Evolutionary conservation across 768 basidiomycete genomes (phyloP).

Genomic region (Auricularia sp.): DNA sequence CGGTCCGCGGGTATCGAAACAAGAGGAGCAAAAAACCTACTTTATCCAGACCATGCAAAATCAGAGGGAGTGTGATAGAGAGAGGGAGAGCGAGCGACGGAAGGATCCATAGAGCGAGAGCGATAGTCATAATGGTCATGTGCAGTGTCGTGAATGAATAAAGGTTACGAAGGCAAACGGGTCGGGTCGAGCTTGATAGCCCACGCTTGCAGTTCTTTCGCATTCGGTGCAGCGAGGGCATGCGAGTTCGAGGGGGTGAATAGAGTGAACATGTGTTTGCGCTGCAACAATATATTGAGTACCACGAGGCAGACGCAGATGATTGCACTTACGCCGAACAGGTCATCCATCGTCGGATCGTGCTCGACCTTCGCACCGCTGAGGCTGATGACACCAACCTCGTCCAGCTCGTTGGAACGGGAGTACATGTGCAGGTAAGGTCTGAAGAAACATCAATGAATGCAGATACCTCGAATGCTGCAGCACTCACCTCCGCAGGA

Average conservation of each 20-base stretch:
- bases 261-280: constrained; percentile 77
- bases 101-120: neutral
- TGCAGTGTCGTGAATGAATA: neutral
- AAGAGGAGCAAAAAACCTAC: no score
- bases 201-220: constrained; percentile 82
- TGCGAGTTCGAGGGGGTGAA: constrained; percentile 90
- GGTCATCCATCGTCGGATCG: constrained; percentile 77
- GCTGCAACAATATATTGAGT: constrained; percentile 35
- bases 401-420: constrained; percentile 77
- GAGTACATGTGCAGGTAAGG: constrained; percentile 85
- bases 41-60: neutral
- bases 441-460: constrained; percentile 30
- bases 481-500: constrained; percentile 59
- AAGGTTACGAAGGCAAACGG: constrained; percentile 29
- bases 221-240: constrained; percentile 71
- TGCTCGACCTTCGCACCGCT: constrained; percentile 76
- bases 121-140: neutral
- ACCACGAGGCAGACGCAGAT: neutral
- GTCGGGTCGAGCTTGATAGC: constrained; percentile 77
- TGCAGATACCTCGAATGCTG: neutral
- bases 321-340: constrained; percentile 61
- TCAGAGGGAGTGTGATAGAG: neutral
- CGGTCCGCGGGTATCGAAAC: neutral
- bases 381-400: constrained; percentile 74
- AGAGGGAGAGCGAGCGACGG: neutral